Base-by-base conservation (phyloP, 176 grass and related monocot species). In the Avena insularis region DNA sequence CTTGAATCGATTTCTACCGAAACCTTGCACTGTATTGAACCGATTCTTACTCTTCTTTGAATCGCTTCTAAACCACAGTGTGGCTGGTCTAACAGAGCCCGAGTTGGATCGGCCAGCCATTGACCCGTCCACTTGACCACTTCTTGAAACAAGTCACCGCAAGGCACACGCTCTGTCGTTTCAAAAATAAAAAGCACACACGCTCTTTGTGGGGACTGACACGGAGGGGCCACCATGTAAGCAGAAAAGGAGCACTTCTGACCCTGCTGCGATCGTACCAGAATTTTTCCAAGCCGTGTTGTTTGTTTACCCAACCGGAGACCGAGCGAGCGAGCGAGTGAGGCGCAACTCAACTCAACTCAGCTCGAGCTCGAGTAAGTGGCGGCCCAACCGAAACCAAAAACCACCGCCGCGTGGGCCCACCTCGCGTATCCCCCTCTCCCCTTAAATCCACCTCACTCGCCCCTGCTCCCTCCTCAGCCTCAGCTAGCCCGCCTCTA, bases 301-400 rank as follows among this genome's bases (percentile, higher is more conserved):
- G 68, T 2, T 80, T 53, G 79, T 87, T 87, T 88, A 77, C 80
- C 86, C 53, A 2, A 66, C 43, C 60, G 36, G 13, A 12, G 31
- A 86, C 14, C 17, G 43, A 35, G 14, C 16, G 57, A 33, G 14
- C 25, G 9, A 68, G 36, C 49, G 64, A 77, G 88, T 71, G 70
- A 71, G 40, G 79, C 35, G 49, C 65, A 61, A 13, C 36, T 17
- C 57, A 16, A 31, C 35, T 17, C 56, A 17, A 33, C 84, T 49
- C 69, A 50, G 4, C 84, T 4, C 78, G 15, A 2, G 7, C 48
- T 59, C 29, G 23, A 33, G n/a, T 4, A 25, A 40, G 90, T 89
- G 90, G 63, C 63, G 31, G 31, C 57, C 72, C 64, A 89, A 23
- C 90, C 90, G 83, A 80, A 85, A 86, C 74, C 80, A 86, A 86